Base-by-base conservation (phyloP, 495 filamentous ascomycete genomes). In the Jackrogersella multiformis region DNA sequence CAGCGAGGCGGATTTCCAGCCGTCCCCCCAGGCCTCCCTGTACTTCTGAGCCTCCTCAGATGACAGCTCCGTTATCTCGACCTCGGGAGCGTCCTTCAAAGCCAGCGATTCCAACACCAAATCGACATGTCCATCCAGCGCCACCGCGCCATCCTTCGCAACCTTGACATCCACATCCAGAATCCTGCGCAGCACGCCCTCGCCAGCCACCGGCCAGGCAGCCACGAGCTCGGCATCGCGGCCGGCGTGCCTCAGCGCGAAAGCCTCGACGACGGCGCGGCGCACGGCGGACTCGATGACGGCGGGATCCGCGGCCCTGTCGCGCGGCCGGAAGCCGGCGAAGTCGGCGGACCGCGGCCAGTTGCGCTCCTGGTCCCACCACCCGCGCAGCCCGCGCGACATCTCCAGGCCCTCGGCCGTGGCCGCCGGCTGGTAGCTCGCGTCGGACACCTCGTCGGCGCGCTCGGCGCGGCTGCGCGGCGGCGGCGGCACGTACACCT, bases 261-360 rank as follows among this genome's bases (percentile, higher is more conserved):
- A 78, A 0, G 84, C 80, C 76, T 91, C 88, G 2, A 89, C 79
- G 10, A 91, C 64, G n/a, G 88, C 87, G 54, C 80, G 74, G 62
- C 88, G 85, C 24, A 89, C 78, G 44, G 82, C 62, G 34, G 73
- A 72, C 61, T 80, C 76, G 12, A 86, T 66, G 20, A 82, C 59
- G 1, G 73, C 70, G 2, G 68, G 53, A 24, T 85, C 77, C n/a
- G 61, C 70, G 5, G 81, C 62, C 44, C 76, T 78, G 13, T 79
- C 69, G 34, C 46, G 46, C 24, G 78, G 77, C 24, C 76, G 70
- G 56, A 82, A 86, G 5, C 75, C 73, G 18, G 68, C 42, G 59
- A 81, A 83, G 32, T 75, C 52, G 41, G 69, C 74, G 1, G 70
- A 72, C 13, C 59, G 21, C 26, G 71, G 70, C 73, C 80, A 83